These are phyloP conservation scores for Xylaria digitata DNA, from an alignment of 2,329 filamentous ascomycete species.

Conservation along the genomic window DNA sequence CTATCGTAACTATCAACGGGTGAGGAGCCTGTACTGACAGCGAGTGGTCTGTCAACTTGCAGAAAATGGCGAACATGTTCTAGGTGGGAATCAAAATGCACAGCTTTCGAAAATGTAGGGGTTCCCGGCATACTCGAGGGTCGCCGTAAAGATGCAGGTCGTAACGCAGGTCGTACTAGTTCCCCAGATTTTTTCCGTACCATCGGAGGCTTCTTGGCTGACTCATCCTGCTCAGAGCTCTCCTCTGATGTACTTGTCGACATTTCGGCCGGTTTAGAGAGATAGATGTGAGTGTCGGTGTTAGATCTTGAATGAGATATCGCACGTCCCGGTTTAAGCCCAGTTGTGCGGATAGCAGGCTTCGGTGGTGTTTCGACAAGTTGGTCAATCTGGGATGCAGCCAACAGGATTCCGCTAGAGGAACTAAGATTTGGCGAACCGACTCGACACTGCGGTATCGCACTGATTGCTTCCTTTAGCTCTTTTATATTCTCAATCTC, in stretches of 20 bases:
- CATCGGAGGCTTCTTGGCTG: constrained; percentile 82
- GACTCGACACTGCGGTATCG: constrained; percentile 74
- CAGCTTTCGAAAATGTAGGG: constrained; percentile 92
- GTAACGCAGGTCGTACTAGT: constrained; percentile 89
- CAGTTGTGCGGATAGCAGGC: constrained; percentile 61
- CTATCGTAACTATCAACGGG: constrained; percentile 89
- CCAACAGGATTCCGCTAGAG: constrained; percentile 52
- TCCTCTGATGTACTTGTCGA: constrained; percentile 69
- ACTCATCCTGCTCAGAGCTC: constrained; percentile 68
- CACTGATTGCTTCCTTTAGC: constrained; percentile 83
- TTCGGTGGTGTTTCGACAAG: constrained; percentile 54
- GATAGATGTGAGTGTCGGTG: constrained; percentile 64
- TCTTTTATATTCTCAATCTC: constrained; percentile 69
- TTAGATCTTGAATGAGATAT: constrained; percentile 64
- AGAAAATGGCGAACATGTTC: constrained; percentile 97
- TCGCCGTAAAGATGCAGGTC: constrained; percentile 80
- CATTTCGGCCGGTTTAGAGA: constrained; percentile 60
- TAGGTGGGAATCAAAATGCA: constrained; percentile 97
- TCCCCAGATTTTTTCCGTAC: constrained; percentile 98
- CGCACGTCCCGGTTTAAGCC: constrained; percentile 57
- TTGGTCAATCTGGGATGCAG: constrained; percentile 51
- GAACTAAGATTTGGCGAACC: constrained; percentile 63
- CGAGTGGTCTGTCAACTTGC: constrained; percentile 92
- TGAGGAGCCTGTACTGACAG: constrained; percentile 93
- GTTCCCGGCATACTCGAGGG: constrained; percentile 98